Evolutionary conservation across 1,139 yeast genomes (phyloP), one percentile per base, ranked within the genome.

Genomic region (Hansenula lynferdii): DNA sequence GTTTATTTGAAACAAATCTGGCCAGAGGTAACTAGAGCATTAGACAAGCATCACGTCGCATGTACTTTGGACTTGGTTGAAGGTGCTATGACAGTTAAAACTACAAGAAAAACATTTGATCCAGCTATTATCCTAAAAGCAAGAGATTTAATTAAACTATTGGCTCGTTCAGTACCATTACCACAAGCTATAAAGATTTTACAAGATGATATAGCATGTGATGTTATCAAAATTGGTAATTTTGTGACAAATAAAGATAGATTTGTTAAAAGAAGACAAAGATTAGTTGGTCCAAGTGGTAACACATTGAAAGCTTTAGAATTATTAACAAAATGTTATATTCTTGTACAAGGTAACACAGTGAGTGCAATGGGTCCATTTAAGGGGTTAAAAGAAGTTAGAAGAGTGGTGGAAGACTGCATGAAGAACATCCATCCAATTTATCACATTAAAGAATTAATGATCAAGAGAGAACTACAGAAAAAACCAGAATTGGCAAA

Each of bases 321-420:
- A 66, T 73, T 92, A 40, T 72, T 92, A 47, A 92, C 98, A 18
- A 83, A 85, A 54, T 92, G 98, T 66, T 92, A 92, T 60, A 85
- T 92, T 43, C 72, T 92, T 47, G 98, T 92, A 6, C 99, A 92
- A 65, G 99, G 99, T 58, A 89, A 85, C 61, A 92, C 99, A 0
- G 99, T 92, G 5, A 80, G 96, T 44, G 94, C 85, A 19, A 92
- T 92, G 98, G 99, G 99, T 11, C 94, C 96, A 18, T 90, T 70
- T 66, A 86, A 85, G 58, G 98, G 98, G 4, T 70, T 92, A 48
- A 92, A 94, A 60, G 95, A 85, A 49, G 80, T 87, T 9, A 79
- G 98, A 62, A 76, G 97, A 58, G 90, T 92, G 26, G 96, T 92
- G 28, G 98, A 92, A 60, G 98, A 92, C 59, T 92, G 98, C 64